Base-by-base conservation (phyloP, 1,284 basidiomycete genomes). In the Coniferiporia weirii region DNA sequence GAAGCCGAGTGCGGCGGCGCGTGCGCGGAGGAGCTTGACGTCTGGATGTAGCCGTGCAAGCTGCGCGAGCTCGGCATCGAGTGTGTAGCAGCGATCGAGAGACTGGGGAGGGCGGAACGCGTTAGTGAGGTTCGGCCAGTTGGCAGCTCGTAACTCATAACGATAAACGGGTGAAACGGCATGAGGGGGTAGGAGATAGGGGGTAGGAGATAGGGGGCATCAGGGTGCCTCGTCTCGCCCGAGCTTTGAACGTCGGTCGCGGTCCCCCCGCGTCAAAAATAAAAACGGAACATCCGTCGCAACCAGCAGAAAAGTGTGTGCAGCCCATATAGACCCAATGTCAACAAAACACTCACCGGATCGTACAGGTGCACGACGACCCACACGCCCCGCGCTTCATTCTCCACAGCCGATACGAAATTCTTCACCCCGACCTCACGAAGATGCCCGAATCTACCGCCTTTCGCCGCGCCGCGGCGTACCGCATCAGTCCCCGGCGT, bases 341-440 rank as follows among this genome's bases (percentile, higher is more conserved):
- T 52, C 47, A 10, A 35, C 49, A 27, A 56, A 47, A 46, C 50
- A 35, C 86, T 65, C 69, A 93, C 91, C 46, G 89, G 77, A 66
- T 93, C 89, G 66, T 92, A 94, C 6, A 94, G 76, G 71, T 94
- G 91, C 35, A 94, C 77, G 12, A 93, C 82, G 13, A 94, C 88
- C 83, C 87, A 91, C 4, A 84, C 79, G 2, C 79, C 81, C 55
- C 72, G 73, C 35, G 82, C 81, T 69, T 92, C 91, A 32, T 80
- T 75, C 69, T 93, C 91, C 3, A 94, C 83, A 1, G 91, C 89
- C 54, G 76, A 74, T 55, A 93, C 76, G 66, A 87, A 94, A 22
- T 87, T 87, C 60, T 81, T 77, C 62, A 83, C 72, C 0, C 89
- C 91, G 3, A 94, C 87, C 69, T 94, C 91, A 48, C 91, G 74